Percentiles rank a stretch among this genome's conserved stretches.
Evolutionary conservation across 345 rosid genomes (phyloP).

Genomic region (Microthlaspi erraticum): DNA sequence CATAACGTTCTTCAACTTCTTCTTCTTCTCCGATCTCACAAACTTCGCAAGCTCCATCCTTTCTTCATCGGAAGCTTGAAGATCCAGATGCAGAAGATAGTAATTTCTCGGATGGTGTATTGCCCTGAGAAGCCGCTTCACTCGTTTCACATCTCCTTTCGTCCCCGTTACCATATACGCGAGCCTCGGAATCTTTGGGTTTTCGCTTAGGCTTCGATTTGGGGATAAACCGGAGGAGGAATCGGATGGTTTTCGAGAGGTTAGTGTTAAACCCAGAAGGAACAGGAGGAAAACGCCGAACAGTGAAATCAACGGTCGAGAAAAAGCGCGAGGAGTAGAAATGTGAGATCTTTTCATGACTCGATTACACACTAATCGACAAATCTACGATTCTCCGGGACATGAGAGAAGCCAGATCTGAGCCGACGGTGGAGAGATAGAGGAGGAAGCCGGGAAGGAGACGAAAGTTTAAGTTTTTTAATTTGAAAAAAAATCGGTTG

Average conservation of each 20-base stretch:
- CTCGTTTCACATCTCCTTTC: constrained; percentile 65
- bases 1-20: constrained; percentile 76
- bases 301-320: constrained; percentile 52
- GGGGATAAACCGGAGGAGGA: constrained; percentile 30
- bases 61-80: constrained; percentile 79
- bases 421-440: constrained; percentile 38
- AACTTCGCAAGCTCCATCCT: constrained; percentile 79
- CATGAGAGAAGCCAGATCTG: constrained; percentile 35
- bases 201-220: constrained; percentile 30
- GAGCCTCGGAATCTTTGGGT: constrained; percentile 53
- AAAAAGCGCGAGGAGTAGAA: constrained; percentile 48
- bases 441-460: constrained; percentile 30
- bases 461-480: constrained; percentile 23
- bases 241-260: constrained; percentile 45
- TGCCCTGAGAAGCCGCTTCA: constrained; percentile 70
- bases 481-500: background rate
- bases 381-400: constrained; percentile 5
- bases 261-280: constrained; percentile 47
- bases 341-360: constrained; percentile 66
- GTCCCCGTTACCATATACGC: constrained; percentile 85
- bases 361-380: background rate
- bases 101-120: constrained; percentile 80
- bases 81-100: constrained; percentile 82
- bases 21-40: constrained; percentile 64
- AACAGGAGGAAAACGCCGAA: constrained; percentile 49